Conservation (phyloP, 2,329 filamentous ascomycete genomes). For the Hypoxylon sp. region DNA sequence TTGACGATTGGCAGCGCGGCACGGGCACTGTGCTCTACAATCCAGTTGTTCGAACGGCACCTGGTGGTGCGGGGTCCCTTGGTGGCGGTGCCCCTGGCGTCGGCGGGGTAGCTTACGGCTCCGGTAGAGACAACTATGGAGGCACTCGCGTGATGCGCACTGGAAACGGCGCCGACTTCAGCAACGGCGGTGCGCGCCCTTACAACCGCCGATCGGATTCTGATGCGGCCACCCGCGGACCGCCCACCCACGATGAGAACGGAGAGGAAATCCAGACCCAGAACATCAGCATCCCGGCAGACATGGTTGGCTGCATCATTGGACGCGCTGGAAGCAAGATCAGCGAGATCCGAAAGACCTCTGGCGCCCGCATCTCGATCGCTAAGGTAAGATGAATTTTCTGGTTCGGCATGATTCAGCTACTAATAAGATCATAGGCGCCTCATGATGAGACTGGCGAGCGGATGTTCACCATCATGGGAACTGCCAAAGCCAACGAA, state of each 20-base stretch:
- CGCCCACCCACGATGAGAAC: conserved; percentile 91
- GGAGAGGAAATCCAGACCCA: conserved; percentile 98
- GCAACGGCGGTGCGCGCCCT: conserved; percentile 74
- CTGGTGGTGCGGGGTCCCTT: conserved; percentile 59
- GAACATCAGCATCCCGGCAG: conserved; percentile 98
- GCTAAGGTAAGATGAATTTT: conserved; percentile 70
- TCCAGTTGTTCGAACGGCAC: conserved; percentile 87
- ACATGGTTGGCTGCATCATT: conserved; percentile 99
- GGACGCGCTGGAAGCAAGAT: conserved; percentile 96
- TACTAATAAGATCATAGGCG: conserved; percentile 57
- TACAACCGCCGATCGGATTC: conserved; percentile 85
- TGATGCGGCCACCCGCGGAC: conserved; percentile 80
- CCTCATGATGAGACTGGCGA: conserved; percentile 97
- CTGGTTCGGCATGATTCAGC: conserved; percentile 1
- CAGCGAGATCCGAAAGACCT: conserved; percentile 97
- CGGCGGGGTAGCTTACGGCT: conserved; percentile 59
- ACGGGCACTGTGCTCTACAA: conserved; percentile 98
- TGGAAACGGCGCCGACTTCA: conserved; percentile 97
- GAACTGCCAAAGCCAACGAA: conserved; percentile 91
- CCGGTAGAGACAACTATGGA: conserved; percentile 64
- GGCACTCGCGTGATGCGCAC: conserved; percentile 87
- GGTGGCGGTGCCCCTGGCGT: conserved; percentile 46
- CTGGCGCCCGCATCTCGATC: conserved; percentile 95
- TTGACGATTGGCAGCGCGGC: conserved; percentile 97
- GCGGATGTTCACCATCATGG: conserved; percentile 99